Evolutionary conservation across 2,329 filamentous ascomycete genomes (phyloP), one percentile per base, ranked within the genome.

Genomic region (Sporothrix protearum): DNA sequence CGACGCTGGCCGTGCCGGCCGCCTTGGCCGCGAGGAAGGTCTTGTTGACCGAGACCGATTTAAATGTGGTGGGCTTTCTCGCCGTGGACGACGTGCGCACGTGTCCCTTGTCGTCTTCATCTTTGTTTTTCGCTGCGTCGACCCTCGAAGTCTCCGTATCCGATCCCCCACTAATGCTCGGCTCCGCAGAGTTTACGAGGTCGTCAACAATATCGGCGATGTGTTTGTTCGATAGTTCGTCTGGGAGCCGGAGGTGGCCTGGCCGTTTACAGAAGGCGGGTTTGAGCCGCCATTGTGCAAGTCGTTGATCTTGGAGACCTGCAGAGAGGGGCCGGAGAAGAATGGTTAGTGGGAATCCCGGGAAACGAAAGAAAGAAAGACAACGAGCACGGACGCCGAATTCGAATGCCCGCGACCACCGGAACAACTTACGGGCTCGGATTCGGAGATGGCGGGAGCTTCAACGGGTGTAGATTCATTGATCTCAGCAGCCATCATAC

Each of bases 11-110:
- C 70, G 80, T 79, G 22, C 82, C 79, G 22, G 84, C 79, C 61
- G 82, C 85, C 80, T 95, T 95, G 73, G 91, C 88, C n/a, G 87
- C 88, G 47, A 96, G 85, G 78, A 95, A 96, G 57, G 88, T 93
- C 81, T 92, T 94, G 75, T 94, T 95, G 75, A 95, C 91, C 5
- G 92, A 94, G 64, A 96, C 91, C 22, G 92, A 88, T 81, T 96
- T 96, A 85, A 96, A 96, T 14, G 89, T 90, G 22, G 89, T 83
- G 25, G 90, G 89, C 80, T 93, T 95, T 85, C 92, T 94, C 74
- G 89, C 83, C 3, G 89, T 77, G 73, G 90, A 85, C 74, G 84
- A 83, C 9, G 83, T 83, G 72, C 88, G 88, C 73, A 82, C 82
- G 78, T 92, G 88, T 66, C 85, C 84, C 76, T 86, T 88, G 71